A percentile compares a stretch with the other conserved stretches of the same genome.
Conservation (phyloP, 352 stramenopile genomes). For the Phytophthora boehmeriae region DNA sequence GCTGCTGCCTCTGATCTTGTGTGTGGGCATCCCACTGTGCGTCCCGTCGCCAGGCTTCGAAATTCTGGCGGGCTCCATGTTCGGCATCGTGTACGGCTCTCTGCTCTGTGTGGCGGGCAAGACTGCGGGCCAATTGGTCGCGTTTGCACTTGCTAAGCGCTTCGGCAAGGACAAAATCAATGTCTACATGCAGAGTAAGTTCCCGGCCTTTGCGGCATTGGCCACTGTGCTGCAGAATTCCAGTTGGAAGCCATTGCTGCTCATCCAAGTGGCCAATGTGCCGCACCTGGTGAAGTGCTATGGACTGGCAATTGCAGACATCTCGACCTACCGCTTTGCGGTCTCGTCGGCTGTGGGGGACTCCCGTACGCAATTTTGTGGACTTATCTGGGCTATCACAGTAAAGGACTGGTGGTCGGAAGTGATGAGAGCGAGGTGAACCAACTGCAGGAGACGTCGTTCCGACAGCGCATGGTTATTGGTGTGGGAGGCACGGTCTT, state of each 20-base stretch:
- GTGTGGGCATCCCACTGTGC: slow-evolving; percentile 61
- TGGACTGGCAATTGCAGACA: slow-evolving; percentile 69
- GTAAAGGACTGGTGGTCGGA: slow-evolving; percentile 45
- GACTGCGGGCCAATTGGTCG: slow-evolving; percentile 61
- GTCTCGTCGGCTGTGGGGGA: slow-evolving; percentile 60
- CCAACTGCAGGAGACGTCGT: slow-evolving; percentile 19
- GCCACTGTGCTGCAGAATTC: slow-evolving; percentile 57
- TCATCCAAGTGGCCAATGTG: slow-evolving; percentile 76
- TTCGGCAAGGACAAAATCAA: slow-evolving; percentile 57
- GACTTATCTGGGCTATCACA: slow-evolving; percentile 68
- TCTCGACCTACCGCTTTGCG: slow-evolving; percentile 57
- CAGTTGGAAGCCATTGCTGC: slow-evolving; percentile 74
- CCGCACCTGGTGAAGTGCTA: slow-evolving; percentile 81
- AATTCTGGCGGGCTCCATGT: slow-evolving; percentile 67
- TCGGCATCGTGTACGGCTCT: slow-evolving; percentile 52
- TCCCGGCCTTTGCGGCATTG: slow-evolving; percentile 57
- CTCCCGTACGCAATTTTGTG: slow-evolving; percentile 64
- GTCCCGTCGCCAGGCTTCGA: slow-evolving; percentile 74
- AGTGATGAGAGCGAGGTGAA: slow-evolving; percentile 15
- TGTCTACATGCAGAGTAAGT: slow-evolving; percentile 61
- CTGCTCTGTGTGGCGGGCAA: slow-evolving; percentile 69
- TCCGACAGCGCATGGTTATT: slow-evolving; percentile 36
- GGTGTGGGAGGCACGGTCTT: slow-evolving; percentile 38
- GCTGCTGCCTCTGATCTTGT: slow-evolving; percentile 62
- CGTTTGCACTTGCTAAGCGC: slow-evolving; percentile 63